A percentile compares a stretch with the other conserved stretches of the same genome.
phyloP scores from a whole-genome alignment of 768 basidiomycete genomes.

The Cyclocybe aegerita region DNA sequence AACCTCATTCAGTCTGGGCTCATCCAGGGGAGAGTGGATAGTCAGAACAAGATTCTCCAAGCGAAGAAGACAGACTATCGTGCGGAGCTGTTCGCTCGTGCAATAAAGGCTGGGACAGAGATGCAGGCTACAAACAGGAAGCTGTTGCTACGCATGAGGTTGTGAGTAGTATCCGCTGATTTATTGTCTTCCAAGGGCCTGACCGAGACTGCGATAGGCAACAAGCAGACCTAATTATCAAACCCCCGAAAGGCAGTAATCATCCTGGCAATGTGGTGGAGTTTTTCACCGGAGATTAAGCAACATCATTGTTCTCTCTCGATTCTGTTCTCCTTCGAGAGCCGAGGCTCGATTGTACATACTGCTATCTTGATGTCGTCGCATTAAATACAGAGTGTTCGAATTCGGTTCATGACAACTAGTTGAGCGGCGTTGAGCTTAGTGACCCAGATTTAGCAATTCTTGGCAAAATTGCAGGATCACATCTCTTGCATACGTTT shows the following conservation, averaged over 20 bases:
- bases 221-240: slow-evolving; percentile 79
- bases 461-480: no score
- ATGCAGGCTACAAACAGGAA: slow-evolving; percentile 77
- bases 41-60: slow-evolving; percentile 86
- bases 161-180: slow-evolving; percentile 51
- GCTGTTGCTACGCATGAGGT: slow-evolving; percentile 75
- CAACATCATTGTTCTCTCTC: no score
- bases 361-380: no score
- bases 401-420: no score
- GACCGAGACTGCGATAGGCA: slow-evolving; percentile 44
- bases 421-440: no score
- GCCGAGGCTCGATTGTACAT: no score
- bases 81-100: slow-evolving; percentile 70
- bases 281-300: not conserved
- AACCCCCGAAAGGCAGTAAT: slow-evolving; percentile 47
- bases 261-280: not conserved
- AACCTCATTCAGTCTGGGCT: slow-evolving; percentile 72
- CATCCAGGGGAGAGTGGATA: slow-evolving; percentile 84
- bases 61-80: slow-evolving; percentile 81
- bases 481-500: no score
- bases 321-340: no score
- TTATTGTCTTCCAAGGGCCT: not conserved
- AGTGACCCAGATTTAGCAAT: no score
- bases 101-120: slow-evolving; percentile 70
- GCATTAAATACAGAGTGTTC: no score